These are phyloP conservation scores for Davidsoniella neocaledoniae DNA, from an alignment of 2,329 filamentous ascomycete genomes.

Conservation along the genomic window DNA sequence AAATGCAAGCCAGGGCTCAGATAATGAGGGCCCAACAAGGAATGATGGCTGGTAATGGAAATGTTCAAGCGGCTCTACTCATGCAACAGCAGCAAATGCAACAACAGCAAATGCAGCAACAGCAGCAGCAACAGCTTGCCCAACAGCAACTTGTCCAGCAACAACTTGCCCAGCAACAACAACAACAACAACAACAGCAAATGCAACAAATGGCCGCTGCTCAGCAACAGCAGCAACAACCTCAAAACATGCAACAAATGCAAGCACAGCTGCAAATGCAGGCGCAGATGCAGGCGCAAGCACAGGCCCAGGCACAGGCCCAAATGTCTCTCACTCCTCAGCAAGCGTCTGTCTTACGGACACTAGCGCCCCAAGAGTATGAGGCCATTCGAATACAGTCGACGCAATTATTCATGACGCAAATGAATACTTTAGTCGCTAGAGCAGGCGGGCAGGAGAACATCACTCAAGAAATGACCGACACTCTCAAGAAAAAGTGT, in stretches of 20 bases:
- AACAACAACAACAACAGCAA: slow-evolving; percentile 23
- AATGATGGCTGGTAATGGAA: background rate
- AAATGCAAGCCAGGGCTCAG: background rate
- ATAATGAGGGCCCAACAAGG: slow-evolving; percentile 7
- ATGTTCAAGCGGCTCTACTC: slow-evolving; percentile 16
- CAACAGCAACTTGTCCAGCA: slow-evolving; percentile 21
- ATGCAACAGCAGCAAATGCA: slow-evolving; percentile 21
- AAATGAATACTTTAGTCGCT: slow-evolving; percentile 20
- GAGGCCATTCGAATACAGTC: slow-evolving; percentile 13
- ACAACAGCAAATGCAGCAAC: slow-evolving; percentile 17
- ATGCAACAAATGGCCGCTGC: slow-evolving; percentile 21
- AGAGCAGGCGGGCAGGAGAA: slow-evolving; percentile 27
- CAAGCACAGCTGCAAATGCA: slow-evolving; percentile 17
- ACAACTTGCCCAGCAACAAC: slow-evolving; percentile 15
- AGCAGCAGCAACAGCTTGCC: slow-evolving; percentile 18
- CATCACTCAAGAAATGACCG: slow-evolving; percentile 29
- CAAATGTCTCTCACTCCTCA: slow-evolving; percentile 15
- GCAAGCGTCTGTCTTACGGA: slow-evolving; percentile 13
- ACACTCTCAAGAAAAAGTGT: slow-evolving; percentile 29
- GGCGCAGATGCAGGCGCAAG: slow-evolving; percentile 20
- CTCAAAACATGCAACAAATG: slow-evolving; percentile 2
- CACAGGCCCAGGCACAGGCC: slow-evolving; percentile 17
- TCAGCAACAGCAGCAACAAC: background rate
- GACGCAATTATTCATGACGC: slow-evolving; percentile 1
- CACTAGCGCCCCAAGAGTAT: slow-evolving; percentile 20